These are phyloP conservation scores for Fusarium albosuccineum DNA, from an alignment of 2,329 filamentous ascomycete species.

Conservation along the genomic window DNA sequence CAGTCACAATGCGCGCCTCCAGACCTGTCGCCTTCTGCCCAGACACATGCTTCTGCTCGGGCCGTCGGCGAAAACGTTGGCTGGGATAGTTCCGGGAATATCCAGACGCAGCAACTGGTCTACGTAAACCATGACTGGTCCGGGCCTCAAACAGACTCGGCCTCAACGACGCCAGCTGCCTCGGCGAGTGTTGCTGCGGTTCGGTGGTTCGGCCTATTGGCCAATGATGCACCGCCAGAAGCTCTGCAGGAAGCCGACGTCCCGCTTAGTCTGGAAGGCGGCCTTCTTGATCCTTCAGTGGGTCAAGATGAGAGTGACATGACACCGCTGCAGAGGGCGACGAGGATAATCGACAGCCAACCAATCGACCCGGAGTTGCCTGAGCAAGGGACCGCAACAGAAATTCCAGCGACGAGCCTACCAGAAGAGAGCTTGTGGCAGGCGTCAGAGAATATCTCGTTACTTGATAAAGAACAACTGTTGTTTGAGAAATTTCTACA, in stretches of 20 bases:
- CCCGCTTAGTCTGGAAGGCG: not conserved
- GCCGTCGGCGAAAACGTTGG: not conserved
- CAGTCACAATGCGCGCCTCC: constrained; percentile 5
- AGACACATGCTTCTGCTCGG: not conserved
- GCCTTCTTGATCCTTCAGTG: constrained; percentile 18
- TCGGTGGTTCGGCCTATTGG: constrained; percentile 44
- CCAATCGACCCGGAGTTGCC: not conserved
- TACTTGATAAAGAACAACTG: constrained; percentile 39
- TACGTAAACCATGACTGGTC: constrained; percentile 17
- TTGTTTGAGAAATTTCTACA: constrained; percentile 44
- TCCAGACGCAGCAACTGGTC: constrained; percentile 5
- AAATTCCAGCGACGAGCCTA: not conserved
- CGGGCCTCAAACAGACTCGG: constrained; percentile 28
- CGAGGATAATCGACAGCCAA: constrained; percentile 38
- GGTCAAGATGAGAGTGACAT: constrained; percentile 19
- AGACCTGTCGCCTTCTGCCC: not conserved
- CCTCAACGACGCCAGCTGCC: constrained; percentile 40
- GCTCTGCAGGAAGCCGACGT: constrained; percentile 1
- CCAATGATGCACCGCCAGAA: constrained; percentile 33
- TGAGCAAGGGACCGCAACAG: not conserved
- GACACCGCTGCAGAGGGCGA: constrained; percentile 32
- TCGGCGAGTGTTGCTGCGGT: constrained; percentile 42
- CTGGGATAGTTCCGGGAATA: constrained; percentile 2
- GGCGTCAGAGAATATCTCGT: constrained; percentile 33
- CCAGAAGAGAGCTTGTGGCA: constrained; percentile 43